Evolutionary conservation across 2,329 filamentous ascomycete genomes (phyloP).

Genomic region (Didymosphaeria variabile): DNA sequence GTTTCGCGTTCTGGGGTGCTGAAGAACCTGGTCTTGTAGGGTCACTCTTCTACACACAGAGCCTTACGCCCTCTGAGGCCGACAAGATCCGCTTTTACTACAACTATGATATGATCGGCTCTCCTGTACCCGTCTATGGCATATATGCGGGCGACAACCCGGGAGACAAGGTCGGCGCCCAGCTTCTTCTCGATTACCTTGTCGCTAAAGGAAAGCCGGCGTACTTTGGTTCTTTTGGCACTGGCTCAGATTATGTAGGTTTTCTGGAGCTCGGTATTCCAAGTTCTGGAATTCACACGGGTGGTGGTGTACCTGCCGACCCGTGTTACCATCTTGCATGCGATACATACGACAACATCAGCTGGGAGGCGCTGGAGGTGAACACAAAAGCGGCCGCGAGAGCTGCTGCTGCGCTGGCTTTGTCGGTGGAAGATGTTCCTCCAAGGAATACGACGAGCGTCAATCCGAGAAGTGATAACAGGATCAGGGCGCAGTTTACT

Average conservation of each 20-base stretch:
- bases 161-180: constrained; percentile 47
- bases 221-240: constrained; percentile 42
- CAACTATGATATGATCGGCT: constrained; percentile 70
- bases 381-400: constrained; percentile 40
- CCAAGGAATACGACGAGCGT: constrained; percentile 5
- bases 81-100: constrained; percentile 71
- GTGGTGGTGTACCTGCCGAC: constrained; percentile 38
- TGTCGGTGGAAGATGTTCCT: constrained; percentile 6
- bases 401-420: constrained; percentile 11
- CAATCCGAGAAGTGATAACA: constrained; percentile 8
- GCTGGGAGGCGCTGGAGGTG: constrained; percentile 41
- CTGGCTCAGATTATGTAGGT: constrained; percentile 39
- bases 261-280: constrained; percentile 51
- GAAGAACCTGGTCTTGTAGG: constrained; percentile 73
- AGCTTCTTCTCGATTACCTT: constrained; percentile 44
- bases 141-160: constrained; percentile 38
- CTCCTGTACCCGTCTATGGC: constrained; percentile 17
- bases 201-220: constrained; percentile 33
- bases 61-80: constrained; percentile 66
- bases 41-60: constrained; percentile 63
- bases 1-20: constrained; percentile 73
- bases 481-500: constrained; percentile 5
- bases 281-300: constrained; percentile 50
- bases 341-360: constrained; percentile 46
- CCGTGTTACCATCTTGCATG: constrained; percentile 51